Conservation (phyloP, 2,329 filamentous ascomycete species). For the Verticillium klebahnii region DNA sequence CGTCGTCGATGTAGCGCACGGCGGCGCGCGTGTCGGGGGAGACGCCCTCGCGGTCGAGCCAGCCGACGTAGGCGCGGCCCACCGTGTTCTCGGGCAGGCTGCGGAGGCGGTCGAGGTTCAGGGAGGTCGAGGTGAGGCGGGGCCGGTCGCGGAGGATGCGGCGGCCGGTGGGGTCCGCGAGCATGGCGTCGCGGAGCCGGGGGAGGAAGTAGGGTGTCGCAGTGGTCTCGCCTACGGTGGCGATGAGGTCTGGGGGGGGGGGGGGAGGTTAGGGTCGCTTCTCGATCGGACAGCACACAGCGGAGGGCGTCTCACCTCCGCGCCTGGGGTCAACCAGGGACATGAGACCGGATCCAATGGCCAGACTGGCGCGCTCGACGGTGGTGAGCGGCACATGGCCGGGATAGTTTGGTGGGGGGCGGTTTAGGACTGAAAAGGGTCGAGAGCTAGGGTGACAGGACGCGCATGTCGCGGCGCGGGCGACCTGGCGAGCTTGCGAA, state of each 20-base stretch:
- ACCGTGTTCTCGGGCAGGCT: slow-evolving; percentile 67
- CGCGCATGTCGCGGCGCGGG: slow-evolving; percentile 17
- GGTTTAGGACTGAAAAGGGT: slow-evolving; percentile 75
- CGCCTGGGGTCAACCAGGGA: slow-evolving; percentile 72
- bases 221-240: slow-evolving; percentile 88
- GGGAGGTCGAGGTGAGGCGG: slow-evolving; percentile 73
- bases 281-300: neutral
- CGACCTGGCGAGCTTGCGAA: slow-evolving; percentile 5
- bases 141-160: slow-evolving; percentile 88
- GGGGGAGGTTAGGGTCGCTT: neutral
- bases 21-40: slow-evolving; percentile 79
- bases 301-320: slow-evolving; percentile 49
- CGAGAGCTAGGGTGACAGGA: slow-evolving; percentile 13
- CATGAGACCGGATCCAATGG: slow-evolving; percentile 58
- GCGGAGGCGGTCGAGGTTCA: slow-evolving; percentile 65
- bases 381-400: slow-evolving; percentile 86
- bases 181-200: slow-evolving; percentile 89
- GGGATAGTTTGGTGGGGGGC: slow-evolving; percentile 81
- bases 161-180: slow-evolving; percentile 74
- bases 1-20: slow-evolving; percentile 90
- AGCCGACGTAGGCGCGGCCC: slow-evolving; percentile 76
- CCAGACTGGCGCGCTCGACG: slow-evolving; percentile 70
- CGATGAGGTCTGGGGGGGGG: slow-evolving; percentile 70
- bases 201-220: slow-evolving; percentile 93
- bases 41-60: slow-evolving; percentile 93